Base-by-base conservation (phyloP, 2,329 filamentous ascomycete species). In the Penicillium sp. region DNA sequence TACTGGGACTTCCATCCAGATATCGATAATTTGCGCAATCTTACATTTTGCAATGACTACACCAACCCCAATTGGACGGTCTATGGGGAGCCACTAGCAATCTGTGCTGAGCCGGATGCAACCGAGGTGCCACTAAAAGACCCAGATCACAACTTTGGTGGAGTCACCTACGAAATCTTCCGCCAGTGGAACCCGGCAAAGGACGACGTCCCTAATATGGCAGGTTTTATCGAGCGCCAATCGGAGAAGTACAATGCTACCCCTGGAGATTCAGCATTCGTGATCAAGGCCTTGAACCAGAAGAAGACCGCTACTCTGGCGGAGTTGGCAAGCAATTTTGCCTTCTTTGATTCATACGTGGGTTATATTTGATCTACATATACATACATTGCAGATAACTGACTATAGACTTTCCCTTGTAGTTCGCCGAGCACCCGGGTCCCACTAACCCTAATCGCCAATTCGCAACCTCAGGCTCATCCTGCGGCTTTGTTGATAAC, bases 371-470 rank as follows among this genome's bases (percentile, higher is more conserved):
- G 4, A 16, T 15, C 31, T 15, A 3, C 3, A 23, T n/a, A 53
- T 18, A 32, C 15, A 34, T 34, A 10, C 5, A 18, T 38, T 27
- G 18, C 18, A 39, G 10, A 39, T 27, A 15, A 12, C 55, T 63
- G 34, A 60, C 44, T 13, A 25, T 32, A 39, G n/a, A 15, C 41
- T 6, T n/a, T 13, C 12, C 10, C 15, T 44, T 46, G 46, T 60
- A 68, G 64, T 67, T 68, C 57, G 68, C 70, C 21, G 70, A 75
- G 47, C 70, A 74, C 45, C 72, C 74, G 3, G 73, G 74, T 8
- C 72, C 73, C 13, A 76, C 72, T 10, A 73, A 76, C 56, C 66
- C 71, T 15, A 76, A 76, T 53, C 68, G 72, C 27, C 72, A 74
- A 52, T 75, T 72, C 46, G 69, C 72, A 9, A 75, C 72, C 1